phyloP scores from a whole-genome alignment of 768 basidiomycete species.

The Lactarius quietus region DNA sequence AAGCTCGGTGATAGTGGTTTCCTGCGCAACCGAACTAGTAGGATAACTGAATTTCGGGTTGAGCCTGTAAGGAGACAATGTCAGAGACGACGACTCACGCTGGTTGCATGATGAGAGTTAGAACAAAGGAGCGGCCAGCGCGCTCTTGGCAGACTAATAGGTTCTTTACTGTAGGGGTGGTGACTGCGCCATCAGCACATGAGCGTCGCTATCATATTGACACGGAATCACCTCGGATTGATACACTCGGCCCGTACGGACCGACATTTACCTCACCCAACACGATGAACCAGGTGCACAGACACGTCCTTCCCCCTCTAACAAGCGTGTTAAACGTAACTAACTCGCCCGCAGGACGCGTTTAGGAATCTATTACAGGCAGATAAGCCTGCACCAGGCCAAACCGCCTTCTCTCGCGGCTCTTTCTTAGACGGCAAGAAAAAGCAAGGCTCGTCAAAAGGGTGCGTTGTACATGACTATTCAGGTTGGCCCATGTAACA shows the following conservation, averaged over 20 bases:
- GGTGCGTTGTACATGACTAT: constrained; percentile 9
- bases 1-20: neutral
- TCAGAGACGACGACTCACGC: neutral
- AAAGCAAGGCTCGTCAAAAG: constrained; percentile 20
- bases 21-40: neutral
- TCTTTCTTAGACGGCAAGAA: constrained; percentile 33
- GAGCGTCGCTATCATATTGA: neutral
- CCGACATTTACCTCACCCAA: neutral
- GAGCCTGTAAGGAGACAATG: neutral
- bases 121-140: neutral
- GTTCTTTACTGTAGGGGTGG: neutral
- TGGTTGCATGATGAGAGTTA: neutral
- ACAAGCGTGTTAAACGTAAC: neutral
- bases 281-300: constrained; percentile 24
- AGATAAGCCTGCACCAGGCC: constrained; percentile 30
- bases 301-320: neutral
- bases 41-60: neutral
- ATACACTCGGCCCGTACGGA: neutral
- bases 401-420: constrained; percentile 33
- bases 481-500: neutral
- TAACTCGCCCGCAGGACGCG: constrained; percentile 45
- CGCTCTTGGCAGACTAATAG: neutral
- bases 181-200: neutral
- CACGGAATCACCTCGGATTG: neutral
- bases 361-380: constrained; percentile 51